phyloP scores from a whole-genome alignment of 306 rosid genomes.

The Pyrus communis region DNA sequence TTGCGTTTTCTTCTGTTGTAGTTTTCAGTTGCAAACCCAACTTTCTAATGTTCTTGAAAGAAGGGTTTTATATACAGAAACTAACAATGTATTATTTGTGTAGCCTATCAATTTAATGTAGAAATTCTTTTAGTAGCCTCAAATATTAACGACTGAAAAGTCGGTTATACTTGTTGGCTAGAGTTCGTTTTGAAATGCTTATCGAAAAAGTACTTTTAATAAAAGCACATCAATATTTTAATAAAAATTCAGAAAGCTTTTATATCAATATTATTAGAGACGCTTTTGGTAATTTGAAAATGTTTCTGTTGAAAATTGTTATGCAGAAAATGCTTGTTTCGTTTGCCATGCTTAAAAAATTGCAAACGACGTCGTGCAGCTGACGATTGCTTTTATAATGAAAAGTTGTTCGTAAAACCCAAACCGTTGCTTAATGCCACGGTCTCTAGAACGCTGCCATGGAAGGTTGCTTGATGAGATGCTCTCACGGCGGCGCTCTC shows the following conservation, averaged over 20 bases:
- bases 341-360: not conserved
- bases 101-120: not conserved
- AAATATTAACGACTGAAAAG: not conserved
- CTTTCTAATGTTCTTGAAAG: not conserved
- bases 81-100: not conserved
- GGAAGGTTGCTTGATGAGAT: constrained; percentile 43
- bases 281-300: too few species aligned
- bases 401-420: not conserved
- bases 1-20: not conserved
- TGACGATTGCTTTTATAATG: too few species aligned
- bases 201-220: too few species aligned
- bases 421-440: not conserved
- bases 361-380: not conserved
- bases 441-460: constrained; percentile 1
- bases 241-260: too few species aligned
- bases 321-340: too few species aligned
- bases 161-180: too few species aligned
- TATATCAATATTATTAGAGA: too few species aligned
- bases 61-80: not conserved
- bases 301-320: too few species aligned
- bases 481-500: constrained; percentile 31
- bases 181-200: too few species aligned
- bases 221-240: too few species aligned
- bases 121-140: not conserved
- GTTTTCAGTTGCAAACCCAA: not conserved